Evolutionary conservation across 805 yeast species (phyloP).

Genomic region (Schwanniomyces polymorphus): DNA sequence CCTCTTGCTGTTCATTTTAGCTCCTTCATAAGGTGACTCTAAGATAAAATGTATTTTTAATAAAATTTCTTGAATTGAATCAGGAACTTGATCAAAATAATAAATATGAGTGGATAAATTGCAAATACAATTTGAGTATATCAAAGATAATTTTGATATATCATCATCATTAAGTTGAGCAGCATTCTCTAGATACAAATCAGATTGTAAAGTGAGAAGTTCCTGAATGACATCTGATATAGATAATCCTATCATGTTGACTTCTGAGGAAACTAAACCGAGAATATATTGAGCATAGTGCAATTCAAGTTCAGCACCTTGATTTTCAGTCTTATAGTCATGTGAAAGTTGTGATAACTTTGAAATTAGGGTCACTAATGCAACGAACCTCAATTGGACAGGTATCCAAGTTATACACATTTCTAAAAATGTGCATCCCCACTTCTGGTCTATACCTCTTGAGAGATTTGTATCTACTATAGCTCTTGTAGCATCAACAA

Average conservation of each 20-base stretch:
- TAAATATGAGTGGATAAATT: slow-evolving; percentile 76
- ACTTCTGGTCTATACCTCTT: slow-evolving; percentile 26
- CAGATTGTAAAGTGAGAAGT: slow-evolving; percentile 50
- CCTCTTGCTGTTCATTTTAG: slow-evolving; percentile 9
- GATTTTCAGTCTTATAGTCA: slow-evolving; percentile 11
- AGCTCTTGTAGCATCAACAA: slow-evolving; percentile 55
- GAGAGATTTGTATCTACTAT: slow-evolving; percentile 44
- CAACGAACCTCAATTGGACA: slow-evolving; percentile 70
- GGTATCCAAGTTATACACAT: slow-evolving; percentile 76
- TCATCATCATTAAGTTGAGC: slow-evolving; percentile 18
- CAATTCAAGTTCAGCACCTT: slow-evolving; percentile 26
- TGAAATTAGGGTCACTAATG: slow-evolving; percentile 47
- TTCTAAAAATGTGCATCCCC: slow-evolving; percentile 62
- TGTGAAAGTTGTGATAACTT: slow-evolving; percentile 23
- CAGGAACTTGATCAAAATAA: slow-evolving; percentile 83
- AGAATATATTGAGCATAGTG: slow-evolving; percentile 47
- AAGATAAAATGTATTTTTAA: slow-evolving; percentile 39
- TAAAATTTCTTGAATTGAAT: slow-evolving; percentile 71
- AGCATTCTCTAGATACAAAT: slow-evolving; percentile 24
- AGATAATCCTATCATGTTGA: slow-evolving; percentile 84
- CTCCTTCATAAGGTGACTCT: slow-evolving; percentile 10
- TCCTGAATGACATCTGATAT: slow-evolving; percentile 74
- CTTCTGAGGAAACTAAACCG: slow-evolving; percentile 70
- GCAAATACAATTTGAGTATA: slow-evolving; percentile 58
- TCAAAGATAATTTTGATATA: slow-evolving; percentile 33